Evolutionary conservation across 352 stramenopile species (phyloP), one percentile per base, ranked within the genome.

Genomic region (Blastocystis sp.): DNA sequence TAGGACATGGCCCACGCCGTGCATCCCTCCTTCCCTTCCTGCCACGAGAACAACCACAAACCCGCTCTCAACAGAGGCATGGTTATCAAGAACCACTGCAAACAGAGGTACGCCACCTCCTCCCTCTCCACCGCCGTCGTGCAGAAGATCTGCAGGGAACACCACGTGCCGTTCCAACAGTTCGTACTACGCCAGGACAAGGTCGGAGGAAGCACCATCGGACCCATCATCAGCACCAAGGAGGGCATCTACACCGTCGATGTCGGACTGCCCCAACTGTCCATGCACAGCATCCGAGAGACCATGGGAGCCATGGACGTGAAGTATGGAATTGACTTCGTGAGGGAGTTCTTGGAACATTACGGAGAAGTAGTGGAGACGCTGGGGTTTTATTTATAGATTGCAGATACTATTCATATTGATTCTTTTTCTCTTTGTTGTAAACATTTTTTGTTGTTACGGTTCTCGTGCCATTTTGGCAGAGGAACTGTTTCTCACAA

Each of bases 61-160:
- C 96, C 95, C 6, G 93, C 93, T 68, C 92, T 98, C 90, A 96
- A 98, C 91, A 92, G 90, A 16, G 96, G 96, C n/a, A 92, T 97
- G 79, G 97, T 98, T n/a, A 98, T 99, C 90, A 99, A 99, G 93
- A 94, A 96, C 91, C 99, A 99, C 91, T 93, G 93, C 43, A 99
- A 99, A 92, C 95, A 99, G 91, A 93, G 96, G 63, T 99, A 99
- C 90, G 94, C 96, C 18, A 98, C 96, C 6, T 98, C 94, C 68
- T 93, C 93, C 54, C 93, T 98, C 16, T 98, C 96, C 4, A 24
- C 65, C 7, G 16, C 73, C 13, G 30, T 91, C 2, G 34, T 91
- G 8, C 43, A 54, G 62, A 66, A 79, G 53, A 18, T 90, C n/a
- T 90, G 64, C 53, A 50, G 91, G 68, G 90, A 90, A 43, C 63